A percentile compares a stretch with the other conserved stretches of the same genome.
These are phyloP conservation scores for Colletotrichum melonis DNA, from an alignment of 2,329 filamentous ascomycete genomes.

Conservation along the genomic window DNA sequence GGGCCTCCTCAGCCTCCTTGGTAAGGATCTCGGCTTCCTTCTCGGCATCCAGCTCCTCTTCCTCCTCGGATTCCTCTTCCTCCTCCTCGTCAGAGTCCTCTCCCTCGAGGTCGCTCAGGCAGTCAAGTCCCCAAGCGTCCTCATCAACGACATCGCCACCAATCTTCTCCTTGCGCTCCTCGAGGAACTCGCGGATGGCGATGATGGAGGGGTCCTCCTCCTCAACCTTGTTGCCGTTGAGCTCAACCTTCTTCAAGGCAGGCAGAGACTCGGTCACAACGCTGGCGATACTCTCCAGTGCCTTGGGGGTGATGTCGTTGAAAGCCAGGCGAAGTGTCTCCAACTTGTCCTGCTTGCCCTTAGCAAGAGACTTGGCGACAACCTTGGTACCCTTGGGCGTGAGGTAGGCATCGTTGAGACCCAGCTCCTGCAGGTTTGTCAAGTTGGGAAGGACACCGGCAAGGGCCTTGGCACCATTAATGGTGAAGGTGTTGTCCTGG, in stretches of 20 bases:
- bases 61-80: slow-evolving; percentile 76
- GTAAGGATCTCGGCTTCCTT: slow-evolving; percentile 76
- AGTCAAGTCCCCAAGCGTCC: slow-evolving; percentile 86
- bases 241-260: slow-evolving; percentile 83
- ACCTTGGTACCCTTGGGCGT: slow-evolving; percentile 80
- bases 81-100: slow-evolving; percentile 77
- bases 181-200: slow-evolving; percentile 76
- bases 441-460: slow-evolving; percentile 80
- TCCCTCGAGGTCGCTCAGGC: slow-evolving; percentile 86
- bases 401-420: slow-evolving; percentile 88
- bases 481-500: slow-evolving; percentile 97
- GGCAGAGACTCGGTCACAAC: slow-evolving; percentile 78
- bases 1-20: slow-evolving; percentile 77
- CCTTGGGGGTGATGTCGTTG: slow-evolving; percentile 89
- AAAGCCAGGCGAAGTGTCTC: slow-evolving; percentile 88
- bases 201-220: slow-evolving; percentile 84
- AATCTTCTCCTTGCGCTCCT: slow-evolving; percentile 80
- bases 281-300: slow-evolving; percentile 76
- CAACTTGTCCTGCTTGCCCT: slow-evolving; percentile 82
- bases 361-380: slow-evolving; percentile 77
- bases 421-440: slow-evolving; percentile 82
- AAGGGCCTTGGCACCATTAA: slow-evolving; percentile 81
- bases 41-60: slow-evolving; percentile 65
- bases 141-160: slow-evolving; percentile 76
- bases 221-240: slow-evolving; percentile 95